Evolutionary conservation across 768 basidiomycete genomes (phyloP), one percentile per base, ranked within the genome.

Genomic region (Tricholoma saponaceum): DNA sequence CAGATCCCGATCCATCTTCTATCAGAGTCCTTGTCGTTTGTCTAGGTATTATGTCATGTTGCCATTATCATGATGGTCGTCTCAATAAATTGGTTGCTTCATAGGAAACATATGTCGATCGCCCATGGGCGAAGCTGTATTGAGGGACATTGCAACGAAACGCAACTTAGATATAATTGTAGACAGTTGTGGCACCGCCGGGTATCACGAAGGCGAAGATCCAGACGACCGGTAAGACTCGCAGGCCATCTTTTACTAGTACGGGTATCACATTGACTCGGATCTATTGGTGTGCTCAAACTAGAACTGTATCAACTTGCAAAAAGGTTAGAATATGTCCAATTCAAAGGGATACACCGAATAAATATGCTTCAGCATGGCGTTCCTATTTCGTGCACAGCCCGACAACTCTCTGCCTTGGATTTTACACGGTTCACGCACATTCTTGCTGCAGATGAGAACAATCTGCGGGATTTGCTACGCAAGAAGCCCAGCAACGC

Each of bases 41-140:
- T 62, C 72, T 92, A 57, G 82, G 82, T 72, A 72, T 41, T 26
- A n/a, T n/a, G n/a, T n/a, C n/a, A n/a, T n/a, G n/a, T n/a, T n/a
- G n/a, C n/a, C n/a, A 53, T 16, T 30, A 6, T 41, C 18, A 25
- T 33, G 32, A 22, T 10, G 28, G 30, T 37, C 22, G 35, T 25
- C 35, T 4, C 5, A 13, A 35, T 18, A 4, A 32, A 30, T 51
- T 10, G 49, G 49, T 22, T 9, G 39, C 22, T 35, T 43, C 22
- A 9, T 60, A 79, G 90, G 90, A 12, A 92, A 92, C 67, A 92
- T 92, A 58, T 92, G 92, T 67, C 86, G 94, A 32, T 93, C 91
- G 22, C 93, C 94, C 0, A 92, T 96, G 85, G 94, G 92, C 28
- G 92, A 95, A 73, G 94, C 92, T 2, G 90, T 95, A 22, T 78